Base-by-base conservation (phyloP, 2,329 filamentous ascomycete species). In the Fusarium scirpi region DNA sequence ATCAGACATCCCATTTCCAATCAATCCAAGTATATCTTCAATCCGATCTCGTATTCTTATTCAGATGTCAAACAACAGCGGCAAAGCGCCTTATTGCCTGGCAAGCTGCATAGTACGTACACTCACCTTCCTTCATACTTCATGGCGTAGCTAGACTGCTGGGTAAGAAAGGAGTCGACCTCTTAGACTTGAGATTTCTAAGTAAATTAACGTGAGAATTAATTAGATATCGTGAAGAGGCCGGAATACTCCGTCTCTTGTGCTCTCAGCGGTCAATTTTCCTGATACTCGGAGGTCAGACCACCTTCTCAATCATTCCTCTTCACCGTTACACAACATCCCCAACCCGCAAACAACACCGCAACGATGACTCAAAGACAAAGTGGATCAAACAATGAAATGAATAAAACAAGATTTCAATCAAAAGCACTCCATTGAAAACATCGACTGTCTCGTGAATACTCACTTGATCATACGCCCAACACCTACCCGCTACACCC, bases 31-130 rank as follows among this genome's bases (percentile, higher is more conserved):
- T 0, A 11, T 4, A 11, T 38, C 34, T n/a, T 12, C 6, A n/a
- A 1, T 12, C 10, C 1, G 5, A 38, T 0, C 1, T 38, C 5
- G 5, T 6, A 2, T 11, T 6, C 18, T 2, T 38, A 6, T 4
- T 38, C 0, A 38, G 34, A 12, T 38, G 34, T 18, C 34, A 38
- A 38, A 38, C 18, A 18, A 12, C 34, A n/a, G n/a, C 18, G 34
- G 34, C 34, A 38, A n/a, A n/a, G 18, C 10, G n/a, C 34, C 34
- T 38, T 18, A 7, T 12, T 9, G 1, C 3, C 3, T n/a, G 34
- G 34, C 34, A 7, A 12, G 34, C 34, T 38, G 18, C 18, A 38
- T 1, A 11, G 0, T n/a, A 38, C 18, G 18, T 7, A 38, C 9
- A 38, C 5, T n/a, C 34, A 2, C 9, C 32, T 6, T 38, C 8